Evolutionary conservation across 2,329 filamentous ascomycete genomes (phyloP).

Genomic region (Cladosporium oxysporum): DNA sequence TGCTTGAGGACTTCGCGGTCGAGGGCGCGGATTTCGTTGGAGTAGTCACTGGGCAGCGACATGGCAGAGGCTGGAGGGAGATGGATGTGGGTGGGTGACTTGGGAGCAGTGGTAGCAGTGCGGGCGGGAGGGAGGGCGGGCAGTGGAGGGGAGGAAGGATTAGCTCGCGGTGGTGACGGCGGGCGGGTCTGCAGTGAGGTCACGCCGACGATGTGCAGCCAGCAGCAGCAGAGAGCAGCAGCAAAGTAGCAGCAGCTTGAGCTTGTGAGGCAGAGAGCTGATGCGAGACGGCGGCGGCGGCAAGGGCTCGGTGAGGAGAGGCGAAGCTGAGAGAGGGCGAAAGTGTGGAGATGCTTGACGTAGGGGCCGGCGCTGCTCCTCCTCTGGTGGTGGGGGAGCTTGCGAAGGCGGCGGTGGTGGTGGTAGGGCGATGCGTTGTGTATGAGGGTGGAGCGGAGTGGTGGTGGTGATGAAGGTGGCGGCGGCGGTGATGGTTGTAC

Average conservation of each 20-base stretch:
- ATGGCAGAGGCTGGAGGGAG: slow-evolving; percentile 22
- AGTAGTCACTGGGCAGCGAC: slow-evolving; percentile 56
- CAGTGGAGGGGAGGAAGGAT: slow-evolving; percentile 8
- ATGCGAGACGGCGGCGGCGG: background rate
- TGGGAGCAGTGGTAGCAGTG: background rate
- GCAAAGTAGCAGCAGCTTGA: background rate
- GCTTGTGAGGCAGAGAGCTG: slow-evolving; percentile 1
- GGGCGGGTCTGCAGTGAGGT: slow-evolving; percentile 17
- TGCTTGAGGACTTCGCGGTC: slow-evolving; percentile 61
- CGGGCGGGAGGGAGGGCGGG: slow-evolving; percentile 17
- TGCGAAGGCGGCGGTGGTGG: background rate
- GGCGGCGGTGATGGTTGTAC: background rate
- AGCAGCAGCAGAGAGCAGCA: background rate
- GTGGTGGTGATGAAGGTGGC: background rate
- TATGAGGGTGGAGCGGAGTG: background rate
- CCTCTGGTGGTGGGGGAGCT: background rate
- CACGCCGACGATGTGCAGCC: slow-evolving; percentile 15
- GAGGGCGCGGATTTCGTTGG: slow-evolving; percentile 64
- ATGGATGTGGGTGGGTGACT: background rate
- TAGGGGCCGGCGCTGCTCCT: background rate
- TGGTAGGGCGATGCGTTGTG: background rate
- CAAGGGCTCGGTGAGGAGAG: background rate
- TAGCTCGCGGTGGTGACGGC: slow-evolving; percentile 12
- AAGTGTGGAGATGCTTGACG: slow-evolving; percentile 21
- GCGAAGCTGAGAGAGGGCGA: background rate